Evolutionary conservation across 2,329 filamentous ascomycete species (phyloP).

Genomic region (Xenoacremonium recifei): DNA sequence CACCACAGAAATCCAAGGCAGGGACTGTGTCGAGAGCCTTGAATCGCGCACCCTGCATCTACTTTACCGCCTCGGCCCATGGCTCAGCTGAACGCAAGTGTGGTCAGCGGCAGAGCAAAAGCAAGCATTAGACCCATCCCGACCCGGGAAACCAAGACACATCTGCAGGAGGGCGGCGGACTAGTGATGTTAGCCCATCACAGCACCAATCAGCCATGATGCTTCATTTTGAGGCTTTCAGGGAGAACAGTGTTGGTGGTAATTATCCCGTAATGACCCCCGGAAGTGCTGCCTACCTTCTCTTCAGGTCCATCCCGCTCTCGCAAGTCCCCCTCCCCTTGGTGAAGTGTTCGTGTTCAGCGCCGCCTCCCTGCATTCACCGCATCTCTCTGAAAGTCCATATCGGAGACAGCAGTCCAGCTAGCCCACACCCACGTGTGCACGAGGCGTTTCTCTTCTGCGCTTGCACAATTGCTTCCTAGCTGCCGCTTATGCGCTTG

Average conservation of each 20-base stretch:
- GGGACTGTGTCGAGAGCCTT: too few species aligned
- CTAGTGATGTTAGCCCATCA: constrained; percentile 4
- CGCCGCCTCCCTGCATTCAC: too few species aligned
- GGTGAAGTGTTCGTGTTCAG: too few species aligned
- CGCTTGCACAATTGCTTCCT: not conserved
- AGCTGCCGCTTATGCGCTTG: not conserved
- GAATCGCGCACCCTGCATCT: too few species aligned
- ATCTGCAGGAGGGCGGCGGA: constrained; percentile 16
- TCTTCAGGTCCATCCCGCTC: too few species aligned
- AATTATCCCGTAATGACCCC: too few species aligned
- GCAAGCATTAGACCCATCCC: constrained; percentile 6
- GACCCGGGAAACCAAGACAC: not conserved
- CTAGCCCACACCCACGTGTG: not conserved
- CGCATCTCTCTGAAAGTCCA: too few species aligned
- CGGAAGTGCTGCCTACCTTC: too few species aligned
- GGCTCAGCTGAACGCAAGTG: constrained; percentile 10
- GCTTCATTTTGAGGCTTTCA: too few species aligned
- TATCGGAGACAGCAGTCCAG: not conserved
- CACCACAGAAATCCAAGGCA: too few species aligned
- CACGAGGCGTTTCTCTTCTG: not conserved
- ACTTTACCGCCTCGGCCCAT: constrained; percentile 13
- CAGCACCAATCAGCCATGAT: not conserved
- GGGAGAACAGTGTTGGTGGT: too few species aligned
- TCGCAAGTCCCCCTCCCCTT: too few species aligned
- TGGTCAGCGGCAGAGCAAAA: constrained; percentile 9